Conservation (phyloP, 441 rosid species). For the Lepidium campestre region DNA sequence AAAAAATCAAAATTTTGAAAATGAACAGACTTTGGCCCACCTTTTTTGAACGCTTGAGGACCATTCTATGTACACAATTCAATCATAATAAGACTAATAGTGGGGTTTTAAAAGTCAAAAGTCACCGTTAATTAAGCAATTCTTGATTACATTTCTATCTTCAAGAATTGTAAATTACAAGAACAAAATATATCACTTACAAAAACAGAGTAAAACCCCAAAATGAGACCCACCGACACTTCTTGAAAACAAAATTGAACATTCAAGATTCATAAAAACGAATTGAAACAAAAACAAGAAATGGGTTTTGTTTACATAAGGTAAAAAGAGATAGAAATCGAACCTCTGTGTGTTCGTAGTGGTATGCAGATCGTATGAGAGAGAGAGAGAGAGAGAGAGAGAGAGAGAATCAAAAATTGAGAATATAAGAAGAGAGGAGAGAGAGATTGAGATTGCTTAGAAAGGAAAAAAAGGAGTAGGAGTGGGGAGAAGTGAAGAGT, state of each 20-base stretch:
- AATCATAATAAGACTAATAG: background rate
- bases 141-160: constrained; percentile 11
- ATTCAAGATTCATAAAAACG: background rate
- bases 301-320: background rate
- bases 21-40: constrained; percentile 26
- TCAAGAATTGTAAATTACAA: background rate
- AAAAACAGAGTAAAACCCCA: background rate
- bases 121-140: constrained; percentile 16
- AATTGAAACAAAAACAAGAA: background rate
- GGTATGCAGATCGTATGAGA: constrained; percentile 25
- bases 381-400: constrained; percentile 16
- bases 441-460: constrained; percentile 18
- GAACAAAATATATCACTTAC: background rate
- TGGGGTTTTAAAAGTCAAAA: constrained; percentile 19
- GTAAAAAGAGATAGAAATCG: constrained; percentile 2
- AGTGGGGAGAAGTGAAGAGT: constrained; percentile 24
- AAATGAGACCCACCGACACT: constrained; percentile 30
- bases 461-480: constrained; percentile 15
- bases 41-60: background rate
- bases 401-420: constrained; percentile 7
- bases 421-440: constrained; percentile 12
- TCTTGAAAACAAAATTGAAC: background rate
- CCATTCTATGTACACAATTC: constrained; percentile 9
- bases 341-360: constrained; percentile 24
- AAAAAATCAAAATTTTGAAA: constrained; percentile 14